A percentile compares a stretch with the other conserved stretches of the same genome.
phyloP scores from a whole-genome alignment of 129 eudicot species.

The Rutidosis leptorrhynchoides region DNA sequence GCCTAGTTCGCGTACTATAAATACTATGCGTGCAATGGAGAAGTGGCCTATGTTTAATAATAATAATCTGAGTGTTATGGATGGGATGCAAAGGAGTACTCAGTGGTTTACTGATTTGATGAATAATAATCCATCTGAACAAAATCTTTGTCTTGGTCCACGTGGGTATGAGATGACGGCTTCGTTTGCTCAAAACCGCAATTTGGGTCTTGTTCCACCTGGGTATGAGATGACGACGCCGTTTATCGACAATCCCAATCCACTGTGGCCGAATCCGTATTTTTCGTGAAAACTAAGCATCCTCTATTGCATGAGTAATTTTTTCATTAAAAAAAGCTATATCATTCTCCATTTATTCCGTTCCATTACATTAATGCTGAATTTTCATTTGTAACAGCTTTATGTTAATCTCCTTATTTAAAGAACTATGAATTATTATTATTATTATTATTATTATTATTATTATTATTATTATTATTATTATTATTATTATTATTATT shows the following conservation, averaged over 20 bases:
- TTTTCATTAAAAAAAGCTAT: background rate
- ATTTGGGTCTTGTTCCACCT: too few species aligned
- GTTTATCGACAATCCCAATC: constrained; percentile 20
- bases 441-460: background rate
- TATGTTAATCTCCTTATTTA: background rate
- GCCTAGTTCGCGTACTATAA: background rate
- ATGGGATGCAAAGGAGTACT: constrained; percentile 24
- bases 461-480: too few species aligned
- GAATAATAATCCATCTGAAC: constrained; percentile 29
- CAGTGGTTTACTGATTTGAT: constrained; percentile 42
- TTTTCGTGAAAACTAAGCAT: constrained; percentile 19
- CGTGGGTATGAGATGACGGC: constrained; percentile 38
- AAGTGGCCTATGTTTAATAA: constrained; percentile 24
- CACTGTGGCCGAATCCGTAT: constrained; percentile 31
- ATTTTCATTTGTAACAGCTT: background rate
- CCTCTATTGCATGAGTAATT: constrained; percentile 5
- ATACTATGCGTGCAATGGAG: constrained; percentile 24
- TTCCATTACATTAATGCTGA: background rate
- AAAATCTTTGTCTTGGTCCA: constrained; percentile 28
- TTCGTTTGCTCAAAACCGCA: too few species aligned
- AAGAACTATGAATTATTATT: background rate
- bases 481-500: too few species aligned
- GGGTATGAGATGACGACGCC: too few species aligned
- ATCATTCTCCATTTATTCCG: constrained; percentile 3
- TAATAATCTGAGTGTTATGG: constrained; percentile 19